A percentile compares a stretch with the other conserved stretches of the same genome.
phyloP scores from a whole-genome alignment of 2,329 filamentous ascomycete genomes.

The Teratosphaeria pseudoeucalypti region DNA sequence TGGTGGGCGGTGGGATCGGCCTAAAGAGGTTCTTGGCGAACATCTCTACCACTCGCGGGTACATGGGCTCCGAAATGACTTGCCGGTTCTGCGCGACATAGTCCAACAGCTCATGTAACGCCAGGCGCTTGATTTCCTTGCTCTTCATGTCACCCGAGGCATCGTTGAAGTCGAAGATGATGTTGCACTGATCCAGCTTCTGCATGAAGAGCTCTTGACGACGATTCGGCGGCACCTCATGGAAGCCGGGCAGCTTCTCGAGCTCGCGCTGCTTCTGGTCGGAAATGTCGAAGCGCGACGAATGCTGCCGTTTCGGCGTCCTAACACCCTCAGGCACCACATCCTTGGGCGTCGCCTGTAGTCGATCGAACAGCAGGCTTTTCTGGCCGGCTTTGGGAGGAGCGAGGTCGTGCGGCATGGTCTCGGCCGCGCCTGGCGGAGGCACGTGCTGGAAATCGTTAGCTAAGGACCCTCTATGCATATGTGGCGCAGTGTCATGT shows the following conservation, averaged over 20 bases:
- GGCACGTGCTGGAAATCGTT: constrained; percentile 61
- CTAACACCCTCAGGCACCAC: constrained; percentile 79
- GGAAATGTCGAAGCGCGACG: constrained; percentile 94
- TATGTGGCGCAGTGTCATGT: background rate
- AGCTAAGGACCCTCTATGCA: constrained; percentile 1
- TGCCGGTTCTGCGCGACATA: constrained; percentile 98
- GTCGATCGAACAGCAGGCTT: constrained; percentile 73
- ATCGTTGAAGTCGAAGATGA: constrained; percentile 99
- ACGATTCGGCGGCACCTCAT: constrained; percentile 90
- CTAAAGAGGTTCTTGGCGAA: constrained; percentile 98
- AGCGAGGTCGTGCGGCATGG: constrained; percentile 93
- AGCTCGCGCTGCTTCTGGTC: constrained; percentile 80
- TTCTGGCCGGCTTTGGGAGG: constrained; percentile 85
- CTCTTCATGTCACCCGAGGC: constrained; percentile 98
- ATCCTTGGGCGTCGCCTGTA: constrained; percentile 92
- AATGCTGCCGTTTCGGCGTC: constrained; percentile 93
- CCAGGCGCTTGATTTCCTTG: constrained; percentile 96
- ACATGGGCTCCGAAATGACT: constrained; percentile 98
- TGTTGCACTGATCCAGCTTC: constrained; percentile 98
- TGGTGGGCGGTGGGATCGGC: constrained; percentile 92
- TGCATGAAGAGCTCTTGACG: constrained; percentile 98
- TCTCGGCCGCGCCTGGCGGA: constrained; percentile 86
- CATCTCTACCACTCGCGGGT: constrained; percentile 96
- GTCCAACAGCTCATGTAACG: constrained; percentile 88
- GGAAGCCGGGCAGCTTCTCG: constrained; percentile 94